Evolutionary conservation across 2,329 filamentous ascomycete species (phyloP), one percentile per base, ranked within the genome.

Genomic region (Penicillium frequentans): DNA sequence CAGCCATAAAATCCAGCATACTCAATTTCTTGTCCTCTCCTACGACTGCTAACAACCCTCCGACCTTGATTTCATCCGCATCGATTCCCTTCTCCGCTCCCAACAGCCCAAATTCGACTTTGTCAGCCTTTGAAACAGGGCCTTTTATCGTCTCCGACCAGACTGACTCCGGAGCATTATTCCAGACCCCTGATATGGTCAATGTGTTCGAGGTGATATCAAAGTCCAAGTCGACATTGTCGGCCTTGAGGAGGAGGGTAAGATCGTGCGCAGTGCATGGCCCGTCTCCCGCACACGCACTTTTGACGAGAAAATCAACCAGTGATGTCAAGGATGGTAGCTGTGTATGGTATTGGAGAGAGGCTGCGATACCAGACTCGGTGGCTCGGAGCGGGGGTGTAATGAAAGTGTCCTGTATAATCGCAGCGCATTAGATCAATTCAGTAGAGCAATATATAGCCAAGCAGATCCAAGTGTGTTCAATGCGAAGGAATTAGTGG

Each of bases 51-150:
- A 97, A 77, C 54, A 92, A 83, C 3, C 93, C 93, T 5, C 88
- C 87, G 39, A 96, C 81, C 37, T 88, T 89, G 13, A 96, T 75
- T 63, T 96, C 90, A 71, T 93, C 85, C 0, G 84, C 77, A 57
- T 91, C 86, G 14, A 62, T 65, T 19, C 73, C 67, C 4, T 79
- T 77, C 63, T 92, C 87, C 11, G 83, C 79, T 6, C 85, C 85
- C 56, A 98, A 77, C 43, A 97, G 82, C 16, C 93, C 93, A 21
- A 97, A 85, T 71, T 98, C 93, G 5, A 91, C 83, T 48, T 88
- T 84, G 48, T 86, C 80, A 1, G 58, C 62, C 8, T 64, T 62
- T 46, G 64, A 57, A 31, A 57, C 23, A 56, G 67, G 52, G 49
- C 70, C 70, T 13, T 66, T 56, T 26, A 81, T 75, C 3, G 68